Evolutionary conservation across 192 early-diverging fungal genomes (phyloP).

Genomic region (Linnemannia elongata): DNA sequence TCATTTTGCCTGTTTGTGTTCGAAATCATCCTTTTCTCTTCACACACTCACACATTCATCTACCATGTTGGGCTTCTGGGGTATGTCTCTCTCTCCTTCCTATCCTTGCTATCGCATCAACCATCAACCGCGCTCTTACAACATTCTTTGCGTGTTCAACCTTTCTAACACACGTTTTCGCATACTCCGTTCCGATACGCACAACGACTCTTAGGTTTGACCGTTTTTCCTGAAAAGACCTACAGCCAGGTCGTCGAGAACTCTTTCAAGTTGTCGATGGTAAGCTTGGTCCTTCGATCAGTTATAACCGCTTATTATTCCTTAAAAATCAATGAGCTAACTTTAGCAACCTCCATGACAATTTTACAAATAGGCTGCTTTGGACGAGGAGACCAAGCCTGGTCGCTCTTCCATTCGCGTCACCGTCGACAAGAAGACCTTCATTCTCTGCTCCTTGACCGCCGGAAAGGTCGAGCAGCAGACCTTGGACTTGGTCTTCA

Average conservation of each 20-base stretch:
- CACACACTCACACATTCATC: constrained; percentile 8
- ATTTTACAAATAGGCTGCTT: constrained; percentile 70
- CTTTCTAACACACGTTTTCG: background rate
- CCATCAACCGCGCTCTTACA: no score
- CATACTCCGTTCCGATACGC: background rate
- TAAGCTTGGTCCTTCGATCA: constrained; percentile 20
- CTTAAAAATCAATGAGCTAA: background rate
- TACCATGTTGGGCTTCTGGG: constrained; percentile 73
- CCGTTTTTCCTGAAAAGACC: constrained; percentile 75
- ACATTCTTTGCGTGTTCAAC: background rate
- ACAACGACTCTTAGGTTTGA: constrained; percentile 61
- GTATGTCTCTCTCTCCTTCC: constrained; percentile 24
- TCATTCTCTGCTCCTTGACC: constrained; percentile 81
- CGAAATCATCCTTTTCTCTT: background rate
- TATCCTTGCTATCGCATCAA: background rate
- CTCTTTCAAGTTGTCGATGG: constrained; percentile 80
- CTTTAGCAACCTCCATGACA: background rate
- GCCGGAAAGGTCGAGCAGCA: constrained; percentile 84
- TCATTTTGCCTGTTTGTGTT: background rate
- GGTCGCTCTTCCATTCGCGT: constrained; percentile 77
- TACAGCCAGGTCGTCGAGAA: constrained; percentile 80
- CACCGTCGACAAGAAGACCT: constrained; percentile 77
- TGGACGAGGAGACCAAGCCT: constrained; percentile 66
- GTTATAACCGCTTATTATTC: background rate
- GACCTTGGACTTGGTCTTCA: constrained; percentile 70